phyloP scores from a whole-genome alignment of 805 yeast species.

The Candida germanica region DNA sequence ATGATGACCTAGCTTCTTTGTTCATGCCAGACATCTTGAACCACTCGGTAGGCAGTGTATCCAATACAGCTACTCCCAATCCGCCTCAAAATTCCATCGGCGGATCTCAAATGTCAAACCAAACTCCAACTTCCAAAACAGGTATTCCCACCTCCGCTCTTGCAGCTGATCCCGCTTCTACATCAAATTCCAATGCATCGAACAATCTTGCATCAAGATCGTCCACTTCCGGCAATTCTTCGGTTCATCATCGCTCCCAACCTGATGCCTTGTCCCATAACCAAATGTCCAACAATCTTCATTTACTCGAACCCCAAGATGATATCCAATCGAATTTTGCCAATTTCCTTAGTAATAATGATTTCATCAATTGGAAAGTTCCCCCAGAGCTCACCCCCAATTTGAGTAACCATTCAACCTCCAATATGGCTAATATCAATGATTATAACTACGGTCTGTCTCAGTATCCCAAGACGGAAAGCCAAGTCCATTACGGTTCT shows the following conservation, averaged over 20 bases:
- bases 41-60: neutral
- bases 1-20: slow-evolving; percentile 41
- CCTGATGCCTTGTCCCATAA: neutral
- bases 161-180: too few relatives aligned
- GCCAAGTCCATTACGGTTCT: slow-evolving; percentile 23
- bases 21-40: slow-evolving; percentile 40
- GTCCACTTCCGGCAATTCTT: neutral
- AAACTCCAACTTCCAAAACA: too few relatives aligned
- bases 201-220: neutral
- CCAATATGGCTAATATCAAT: neutral
- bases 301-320: slow-evolving; percentile 3
- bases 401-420: neutral
- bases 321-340: slow-evolving; percentile 13
- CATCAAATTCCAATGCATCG: neutral
- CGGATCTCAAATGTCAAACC: neutral
- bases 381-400: slow-evolving; percentile 3
- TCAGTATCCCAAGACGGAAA: slow-evolving; percentile 5
- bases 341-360: slow-evolving; percentile 22
- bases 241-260: slow-evolving; percentile 6
- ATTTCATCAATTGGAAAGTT: slow-evolving; percentile 14
- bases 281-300: slow-evolving; percentile 3
- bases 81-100: neutral
- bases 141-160: too few relatives aligned
- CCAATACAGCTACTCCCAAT: neutral
- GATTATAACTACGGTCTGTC: neutral